phyloP scores from a whole-genome alignment of 2,329 filamentous ascomycete genomes.

The Ceratocystis destructans region DNA sequence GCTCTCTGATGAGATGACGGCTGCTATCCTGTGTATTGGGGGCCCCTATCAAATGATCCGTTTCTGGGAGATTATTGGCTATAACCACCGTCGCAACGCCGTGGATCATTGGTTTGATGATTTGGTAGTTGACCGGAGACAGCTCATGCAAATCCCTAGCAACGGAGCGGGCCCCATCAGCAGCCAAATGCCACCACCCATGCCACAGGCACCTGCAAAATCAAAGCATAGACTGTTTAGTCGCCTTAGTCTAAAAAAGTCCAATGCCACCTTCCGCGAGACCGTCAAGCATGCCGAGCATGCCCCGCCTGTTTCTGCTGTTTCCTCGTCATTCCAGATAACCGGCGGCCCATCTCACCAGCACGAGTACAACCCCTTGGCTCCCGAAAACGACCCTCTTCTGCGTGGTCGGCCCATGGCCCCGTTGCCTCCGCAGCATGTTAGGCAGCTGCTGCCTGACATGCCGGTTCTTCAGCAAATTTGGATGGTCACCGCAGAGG shows the following conservation, averaged over 20 bases:
- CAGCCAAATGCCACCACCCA: conserved; percentile 27
- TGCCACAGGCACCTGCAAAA: conserved; percentile 29
- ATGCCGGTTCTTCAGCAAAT: conserved; percentile 45
- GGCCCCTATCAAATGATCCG: conserved; percentile 49
- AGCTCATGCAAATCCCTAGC: conserved; percentile 21
- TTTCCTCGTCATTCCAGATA: not conserved
- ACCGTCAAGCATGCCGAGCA: not conserved
- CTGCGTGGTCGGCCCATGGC: conserved; percentile 48
- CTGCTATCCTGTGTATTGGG: conserved; percentile 45
- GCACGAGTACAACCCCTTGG: conserved; percentile 9
- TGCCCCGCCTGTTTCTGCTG: not conserved
- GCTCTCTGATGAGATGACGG: conserved; percentile 48
- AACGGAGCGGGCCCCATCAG: not conserved
- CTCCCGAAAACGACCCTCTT: conserved; percentile 8
- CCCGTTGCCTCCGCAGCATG: conserved; percentile 36
- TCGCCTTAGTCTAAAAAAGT: conserved; percentile 45
- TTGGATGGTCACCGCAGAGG: conserved; percentile 50
- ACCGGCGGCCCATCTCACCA: not conserved
- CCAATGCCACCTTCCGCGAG: conserved; percentile 25
- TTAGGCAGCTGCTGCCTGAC: conserved; percentile 39
- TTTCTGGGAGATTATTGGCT: conserved; percentile 54
- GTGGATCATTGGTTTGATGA: conserved; percentile 48
- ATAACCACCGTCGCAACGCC: conserved; percentile 43
- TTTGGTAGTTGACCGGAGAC: conserved; percentile 30
- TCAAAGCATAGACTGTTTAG: conserved; percentile 39